These are phyloP conservation scores for Ceratobasidium sp. DNA, from an alignment of 1,284 basidiomycete species.

Conservation along the genomic window DNA sequence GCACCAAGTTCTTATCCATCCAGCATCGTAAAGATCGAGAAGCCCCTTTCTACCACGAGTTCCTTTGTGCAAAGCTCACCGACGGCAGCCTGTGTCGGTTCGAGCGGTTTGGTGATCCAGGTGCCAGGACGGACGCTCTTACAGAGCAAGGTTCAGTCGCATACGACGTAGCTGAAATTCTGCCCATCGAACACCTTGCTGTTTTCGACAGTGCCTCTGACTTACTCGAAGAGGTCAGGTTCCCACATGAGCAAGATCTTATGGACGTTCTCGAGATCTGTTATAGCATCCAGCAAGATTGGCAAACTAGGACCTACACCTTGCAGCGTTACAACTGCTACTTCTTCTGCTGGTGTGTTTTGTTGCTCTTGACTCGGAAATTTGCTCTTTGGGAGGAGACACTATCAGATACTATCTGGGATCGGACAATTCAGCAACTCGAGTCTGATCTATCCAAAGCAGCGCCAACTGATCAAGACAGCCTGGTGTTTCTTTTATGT, in stretches of 20 bases:
- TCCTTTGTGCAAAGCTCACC: background rate
- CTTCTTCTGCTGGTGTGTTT: conserved; percentile 2
- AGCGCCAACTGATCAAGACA: too few species aligned
- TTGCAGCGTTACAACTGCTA: conserved; percentile 18
- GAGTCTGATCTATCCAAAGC: too few species aligned
- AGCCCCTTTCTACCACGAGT: conserved; percentile 4
- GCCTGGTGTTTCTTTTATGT: too few species aligned
- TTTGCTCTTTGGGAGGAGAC: background rate
- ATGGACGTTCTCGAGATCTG: conserved; percentile 6
- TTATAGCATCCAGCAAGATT: background rate
- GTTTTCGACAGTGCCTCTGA: background rate
- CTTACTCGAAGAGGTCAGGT: background rate
- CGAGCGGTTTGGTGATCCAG: background rate
- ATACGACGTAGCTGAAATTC: background rate
- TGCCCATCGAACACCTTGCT: background rate
- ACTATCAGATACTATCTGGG: background rate
- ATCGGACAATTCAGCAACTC: too few species aligned
- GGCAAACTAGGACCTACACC: background rate
- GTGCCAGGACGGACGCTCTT: background rate
- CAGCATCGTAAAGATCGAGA: background rate
- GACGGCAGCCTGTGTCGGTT: background rate
- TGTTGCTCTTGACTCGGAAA: background rate
- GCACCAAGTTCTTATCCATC: background rate
- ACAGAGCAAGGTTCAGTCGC: background rate
- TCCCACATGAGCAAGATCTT: background rate